Base-by-base conservation (phyloP, 1,284 basidiomycete genomes). In the Cutaneotrichosporon sp. region DNA sequence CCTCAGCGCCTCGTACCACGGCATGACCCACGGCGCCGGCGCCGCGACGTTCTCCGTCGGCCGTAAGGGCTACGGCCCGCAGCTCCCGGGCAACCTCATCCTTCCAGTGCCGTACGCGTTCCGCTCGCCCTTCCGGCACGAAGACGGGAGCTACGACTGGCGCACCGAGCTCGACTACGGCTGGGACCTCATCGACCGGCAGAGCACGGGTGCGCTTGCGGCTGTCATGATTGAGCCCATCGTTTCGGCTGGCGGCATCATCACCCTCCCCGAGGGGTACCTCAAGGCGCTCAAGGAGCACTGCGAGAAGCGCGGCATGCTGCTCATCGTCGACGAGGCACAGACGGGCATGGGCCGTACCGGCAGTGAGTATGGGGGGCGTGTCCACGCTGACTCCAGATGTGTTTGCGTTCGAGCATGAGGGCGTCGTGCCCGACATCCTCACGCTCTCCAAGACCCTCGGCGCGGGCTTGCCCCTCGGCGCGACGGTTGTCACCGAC, bases 381-480 rank as follows among this genome's bases (percentile, higher is more conserved):
- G 18, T n/a, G n/a, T n/a, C n/a, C n/a, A 4, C 2, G 18, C 46
- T 60, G 50, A 63, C 42, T 1, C 6, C 58, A 71, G 72, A 70
- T 52, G 70, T 74, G 69, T 74, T 72, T 45, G 86, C 86, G 20
- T 84, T 89, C 58, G 87, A 92, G 77, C 86, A 90, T 71, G 89
- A 89, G 59, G 86, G 87, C 3, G 89, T 95, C 47, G 81, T 84
- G 43, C 92, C 92, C 3, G 92, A 97, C 74, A 88, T 97, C 61
- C 80, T 95, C 79, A 81, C 88, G 29, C 87, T 92, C 59, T 93
- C 93, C 24, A 97, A 97, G 86, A 94, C 94, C 18, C 83, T 97
- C 22, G 94, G 92, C 36, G 95, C 95, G 74, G 93, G 93, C 7
- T 93, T 95, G 82, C 93, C 94, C 0, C 82, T 97, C 69, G 91